Base-by-base conservation (phyloP, 768 basidiomycete genomes). In the Tremella fuciformis region DNA sequence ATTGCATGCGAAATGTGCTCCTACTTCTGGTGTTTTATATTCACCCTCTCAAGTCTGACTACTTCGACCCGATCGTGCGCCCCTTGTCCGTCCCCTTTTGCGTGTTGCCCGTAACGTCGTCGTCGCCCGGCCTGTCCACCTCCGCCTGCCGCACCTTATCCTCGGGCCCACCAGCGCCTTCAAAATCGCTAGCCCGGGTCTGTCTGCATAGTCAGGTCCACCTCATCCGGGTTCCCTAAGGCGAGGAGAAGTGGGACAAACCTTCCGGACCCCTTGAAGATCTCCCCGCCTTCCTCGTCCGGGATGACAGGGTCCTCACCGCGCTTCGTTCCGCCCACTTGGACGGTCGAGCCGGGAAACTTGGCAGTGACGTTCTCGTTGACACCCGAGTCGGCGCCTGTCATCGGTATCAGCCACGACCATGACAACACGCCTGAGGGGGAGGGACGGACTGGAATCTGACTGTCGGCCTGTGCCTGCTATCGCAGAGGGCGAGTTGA, bases 311-410 rank as follows among this genome's bases (percentile, higher is more conserved):
- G 67, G 57, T 69, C 65, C 57, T 69, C 67, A 21, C 67, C 67
- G 15, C 67, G 55, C 50, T 62, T 62, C 13, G 62, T 65, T 11
- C 67, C 67, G 38, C 67, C 67, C 13, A 69, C 57, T 53, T 69
- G 67, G 19, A 69, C 67, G 9, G 64, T 69, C 13, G 67, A 69
- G 26, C 67, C 67, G 9, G 67, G 67, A 59, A 69, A 69, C n/a
- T 69, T 56, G 19, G 67, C 39, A 8, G 64, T 69, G 47, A 69
- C 67, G 21, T 57, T 55, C 59, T 69, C 67, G 53, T 69, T 69
- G 37, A 69, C 67, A 1, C 67, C 67, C 2, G 67, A 69, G 19
- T 69, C 64, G 47, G 26, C 26, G 4, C 58, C 66, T 67, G 11
- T 51, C 2, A 16, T 16, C 29, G 11, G 42, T 16, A 34, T 13